Evolutionary conservation across 2,329 filamentous ascomycete genomes (phyloP).

Genomic region (Colletotrichum karsti): DNA sequence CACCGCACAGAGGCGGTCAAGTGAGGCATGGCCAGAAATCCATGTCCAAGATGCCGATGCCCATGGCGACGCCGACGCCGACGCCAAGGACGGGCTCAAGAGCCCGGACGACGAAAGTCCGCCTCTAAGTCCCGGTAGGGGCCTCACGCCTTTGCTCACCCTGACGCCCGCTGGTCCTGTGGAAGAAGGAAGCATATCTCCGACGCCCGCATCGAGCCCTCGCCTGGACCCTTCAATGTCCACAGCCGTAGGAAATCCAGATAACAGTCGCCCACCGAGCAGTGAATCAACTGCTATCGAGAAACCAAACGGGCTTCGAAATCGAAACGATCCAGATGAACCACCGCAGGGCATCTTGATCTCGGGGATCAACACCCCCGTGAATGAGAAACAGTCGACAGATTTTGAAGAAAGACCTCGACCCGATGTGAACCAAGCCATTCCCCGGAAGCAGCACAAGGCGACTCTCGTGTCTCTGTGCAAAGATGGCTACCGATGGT

Average conservation of each 20-base stretch:
- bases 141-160: neutral
- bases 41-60: neutral
- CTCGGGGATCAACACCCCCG: neutral
- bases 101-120: neutral
- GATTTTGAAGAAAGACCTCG: conserved; percentile 1
- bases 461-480: conserved; percentile 63
- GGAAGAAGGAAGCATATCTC: neutral
- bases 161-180: neutral
- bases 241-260: neutral
- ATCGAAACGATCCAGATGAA: neutral
- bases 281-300: neutral
- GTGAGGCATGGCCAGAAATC: neutral
- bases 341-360: neutral
- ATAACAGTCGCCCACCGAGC: neutral
- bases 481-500: conserved; percentile 60
- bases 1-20: neutral
- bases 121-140: neutral
- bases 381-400: neutral
- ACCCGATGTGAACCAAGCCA: too few species aligned
- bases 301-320: neutral
- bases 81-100: neutral
- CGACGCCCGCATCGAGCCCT: neutral
- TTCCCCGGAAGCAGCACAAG: conserved; percentile 21
- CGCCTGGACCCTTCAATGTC: neutral
- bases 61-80: neutral